Conservation (phyloP, 2,329 filamentous ascomycete species). For the Lachnellula arida region DNA sequence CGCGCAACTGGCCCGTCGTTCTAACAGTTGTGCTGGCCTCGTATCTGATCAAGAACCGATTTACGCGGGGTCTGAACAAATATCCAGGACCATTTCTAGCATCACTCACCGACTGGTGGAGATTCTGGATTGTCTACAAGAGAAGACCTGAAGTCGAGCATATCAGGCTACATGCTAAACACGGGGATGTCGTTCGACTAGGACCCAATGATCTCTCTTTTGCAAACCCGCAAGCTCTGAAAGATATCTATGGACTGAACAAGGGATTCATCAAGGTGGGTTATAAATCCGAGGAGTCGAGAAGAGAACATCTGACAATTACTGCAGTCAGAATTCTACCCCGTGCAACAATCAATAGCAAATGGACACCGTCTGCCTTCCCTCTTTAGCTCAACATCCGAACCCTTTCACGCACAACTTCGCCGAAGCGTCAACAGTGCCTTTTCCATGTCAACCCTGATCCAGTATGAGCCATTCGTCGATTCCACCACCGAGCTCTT, state of each 20-base stretch:
- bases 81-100: slow-evolving; percentile 71
- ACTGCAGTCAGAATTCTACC: slow-evolving; percentile 69
- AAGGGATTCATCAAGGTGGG: slow-evolving; percentile 73
- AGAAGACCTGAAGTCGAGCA: slow-evolving; percentile 64
- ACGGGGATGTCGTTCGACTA: slow-evolving; percentile 70
- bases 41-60: slow-evolving; percentile 46
- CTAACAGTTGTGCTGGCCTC: slow-evolving; percentile 31
- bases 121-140: slow-evolving; percentile 63
- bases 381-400: slow-evolving; percentile 72
- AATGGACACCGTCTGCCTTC: slow-evolving; percentile 65
- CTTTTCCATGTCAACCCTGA: slow-evolving; percentile 71
- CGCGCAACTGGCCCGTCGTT: slow-evolving; percentile 40
- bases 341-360: slow-evolving; percentile 69
- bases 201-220: slow-evolving; percentile 74
- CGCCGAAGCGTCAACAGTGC: slow-evolving; percentile 70
- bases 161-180: slow-evolving; percentile 60
- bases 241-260: slow-evolving; percentile 75
- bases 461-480: slow-evolving; percentile 77
- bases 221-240: slow-evolving; percentile 66
- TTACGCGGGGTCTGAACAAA: slow-evolving; percentile 56
- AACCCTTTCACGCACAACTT: slow-evolving; percentile 70
- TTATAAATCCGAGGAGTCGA: neutral
- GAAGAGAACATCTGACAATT: neutral
- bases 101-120: slow-evolving; percentile 67
- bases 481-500: slow-evolving; percentile 71